These are phyloP conservation scores for Fusarium equiseti DNA, from an alignment of 2,329 filamentous ascomycete genomes.

Conservation along the genomic window DNA sequence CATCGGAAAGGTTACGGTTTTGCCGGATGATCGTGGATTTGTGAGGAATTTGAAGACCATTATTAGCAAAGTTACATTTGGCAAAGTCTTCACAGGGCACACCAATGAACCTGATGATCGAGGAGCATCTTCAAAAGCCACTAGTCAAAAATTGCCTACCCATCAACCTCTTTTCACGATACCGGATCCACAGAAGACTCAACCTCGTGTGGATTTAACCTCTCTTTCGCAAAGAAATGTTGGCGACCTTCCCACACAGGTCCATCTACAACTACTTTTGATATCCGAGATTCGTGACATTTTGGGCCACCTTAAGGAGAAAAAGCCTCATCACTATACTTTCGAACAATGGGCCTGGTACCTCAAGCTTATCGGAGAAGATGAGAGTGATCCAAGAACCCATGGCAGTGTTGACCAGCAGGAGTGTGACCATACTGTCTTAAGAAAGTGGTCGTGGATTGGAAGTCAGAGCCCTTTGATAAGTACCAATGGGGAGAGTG, in stretches of 20 bases:
- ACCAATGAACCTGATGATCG: too few species aligned
- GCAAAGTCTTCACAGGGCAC: neutral
- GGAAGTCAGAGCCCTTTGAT: neutral
- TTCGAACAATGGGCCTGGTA: constrained; percentile 10
- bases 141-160: too few species aligned
- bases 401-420: neutral
- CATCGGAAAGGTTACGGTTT: neutral
- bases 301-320: neutral
- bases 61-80: neutral
- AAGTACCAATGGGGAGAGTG: neutral
- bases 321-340: neutral
- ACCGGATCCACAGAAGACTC: too few species aligned
- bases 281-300: neutral
- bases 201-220: too few species aligned
- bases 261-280: neutral
- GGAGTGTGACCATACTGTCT: too few species aligned
- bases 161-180: too few species aligned
- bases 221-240: too few species aligned
- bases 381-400: neutral
- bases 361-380: constrained; percentile 4
- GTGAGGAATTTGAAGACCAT: neutral
- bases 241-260: too few species aligned
- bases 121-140: neutral
- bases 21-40: neutral
- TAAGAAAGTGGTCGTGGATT: neutral